Evolutionary conservation across 2,329 filamentous ascomycete genomes (phyloP).

Genomic region (Elsinoe necatrix): DNA sequence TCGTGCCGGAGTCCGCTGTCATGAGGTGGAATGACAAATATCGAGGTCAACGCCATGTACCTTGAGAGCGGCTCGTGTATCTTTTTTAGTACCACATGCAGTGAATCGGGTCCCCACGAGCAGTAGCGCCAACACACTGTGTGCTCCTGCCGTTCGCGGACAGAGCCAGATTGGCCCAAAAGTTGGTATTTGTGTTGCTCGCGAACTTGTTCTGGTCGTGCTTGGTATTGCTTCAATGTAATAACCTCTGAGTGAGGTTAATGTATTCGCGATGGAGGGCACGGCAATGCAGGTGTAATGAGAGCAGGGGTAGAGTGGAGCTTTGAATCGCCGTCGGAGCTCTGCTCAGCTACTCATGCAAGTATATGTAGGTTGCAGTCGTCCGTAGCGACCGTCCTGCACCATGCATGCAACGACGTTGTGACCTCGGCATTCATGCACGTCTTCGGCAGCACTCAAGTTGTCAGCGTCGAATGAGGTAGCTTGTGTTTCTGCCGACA

Average conservation of each 20-base stretch:
- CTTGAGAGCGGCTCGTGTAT: background rate
- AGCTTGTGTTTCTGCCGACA: background rate
- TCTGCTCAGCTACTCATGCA: background rate
- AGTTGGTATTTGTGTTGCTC: background rate
- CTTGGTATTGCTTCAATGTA: background rate
- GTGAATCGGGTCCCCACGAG: background rate
- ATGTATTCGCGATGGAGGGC: background rate
- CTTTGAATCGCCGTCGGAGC: background rate
- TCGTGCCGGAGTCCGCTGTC: background rate
- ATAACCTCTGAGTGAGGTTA: background rate
- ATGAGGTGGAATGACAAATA: background rate
- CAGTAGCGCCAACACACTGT: background rate
- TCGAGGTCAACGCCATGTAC: background rate
- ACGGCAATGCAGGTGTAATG: background rate
- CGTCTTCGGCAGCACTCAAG: background rate
- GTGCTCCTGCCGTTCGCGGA: background rate
- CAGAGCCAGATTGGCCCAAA: background rate
- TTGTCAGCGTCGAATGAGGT: background rate
- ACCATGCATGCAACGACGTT: slow-evolving; percentile 1
- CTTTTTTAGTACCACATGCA: background rate
- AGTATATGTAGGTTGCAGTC: background rate
- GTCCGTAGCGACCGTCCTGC: background rate
- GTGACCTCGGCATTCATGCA: background rate
- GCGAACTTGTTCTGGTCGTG: background rate
- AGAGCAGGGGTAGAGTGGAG: slow-evolving; percentile 7